Percentiles rank a stretch among this genome's conserved stretches.
Conservation (phyloP, 805 yeast species). For the Nakazawaea peltata region DNA sequence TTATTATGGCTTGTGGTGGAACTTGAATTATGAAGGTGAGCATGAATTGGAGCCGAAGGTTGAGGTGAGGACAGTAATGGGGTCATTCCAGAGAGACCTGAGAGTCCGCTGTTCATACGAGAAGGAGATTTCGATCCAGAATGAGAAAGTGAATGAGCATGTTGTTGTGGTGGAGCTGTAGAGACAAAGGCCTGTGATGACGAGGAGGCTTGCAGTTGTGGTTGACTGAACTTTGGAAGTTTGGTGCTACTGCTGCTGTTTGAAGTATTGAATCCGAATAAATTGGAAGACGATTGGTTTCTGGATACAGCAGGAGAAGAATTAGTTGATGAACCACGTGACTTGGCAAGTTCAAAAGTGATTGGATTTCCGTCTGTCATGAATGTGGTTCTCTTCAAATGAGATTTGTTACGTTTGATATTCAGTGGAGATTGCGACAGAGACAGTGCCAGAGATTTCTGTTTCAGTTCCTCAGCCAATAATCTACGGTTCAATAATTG, state of each 20-base stretch:
- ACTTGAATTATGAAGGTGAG: conserved; percentile 4
- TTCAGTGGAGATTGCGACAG: neutral
- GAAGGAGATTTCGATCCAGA: no score
- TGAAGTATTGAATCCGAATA: conserved; percentile 10
- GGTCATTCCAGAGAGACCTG: no score
- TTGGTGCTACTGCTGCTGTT: conserved; percentile 7
- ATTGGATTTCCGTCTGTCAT: conserved; percentile 13
- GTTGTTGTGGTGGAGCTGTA: no score
- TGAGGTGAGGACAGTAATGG: neutral
- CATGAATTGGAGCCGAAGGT: conserved; percentile 8
- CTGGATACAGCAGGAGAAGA: conserved; percentile 35
- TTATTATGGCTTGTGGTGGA: neutral
- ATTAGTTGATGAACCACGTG: conserved; percentile 22
- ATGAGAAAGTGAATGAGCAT: no score
- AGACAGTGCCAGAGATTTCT: neutral
- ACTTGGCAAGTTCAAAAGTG: conserved; percentile 19
- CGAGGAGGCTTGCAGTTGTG: conserved; percentile 1
- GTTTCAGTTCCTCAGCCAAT: conserved; percentile 6
- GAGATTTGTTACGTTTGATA: conserved; percentile 5
- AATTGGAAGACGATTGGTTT: conserved; percentile 26
- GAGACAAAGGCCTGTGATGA: no score
- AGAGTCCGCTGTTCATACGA: no score
- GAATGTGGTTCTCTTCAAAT: conserved; percentile 11
- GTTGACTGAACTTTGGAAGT: no score
- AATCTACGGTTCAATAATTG: conserved; percentile 23